Conservation (phyloP, 73 alveolate species). For the Symbiodinium natans region DNA sequence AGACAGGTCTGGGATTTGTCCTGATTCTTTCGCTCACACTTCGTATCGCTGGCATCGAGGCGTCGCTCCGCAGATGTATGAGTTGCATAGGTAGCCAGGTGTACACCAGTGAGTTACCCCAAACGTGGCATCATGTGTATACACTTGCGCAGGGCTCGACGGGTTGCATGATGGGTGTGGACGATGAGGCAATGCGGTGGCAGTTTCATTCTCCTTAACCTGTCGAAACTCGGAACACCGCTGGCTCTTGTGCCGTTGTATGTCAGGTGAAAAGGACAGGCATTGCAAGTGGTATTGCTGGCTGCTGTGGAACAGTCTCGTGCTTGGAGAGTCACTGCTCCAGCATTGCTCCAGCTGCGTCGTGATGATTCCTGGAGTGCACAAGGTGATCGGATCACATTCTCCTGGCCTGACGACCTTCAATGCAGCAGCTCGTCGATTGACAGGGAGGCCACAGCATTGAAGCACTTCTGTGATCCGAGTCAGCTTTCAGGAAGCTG, state of each 20-base stretch:
- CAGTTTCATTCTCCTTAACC: not conserved
- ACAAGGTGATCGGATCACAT: constrained; percentile 67
- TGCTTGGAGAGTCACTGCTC: not conserved
- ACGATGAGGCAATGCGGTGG: constrained; percentile 43
- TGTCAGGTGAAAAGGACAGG: constrained; percentile 85
- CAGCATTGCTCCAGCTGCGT: not conserved
- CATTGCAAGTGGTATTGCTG: constrained; percentile 44
- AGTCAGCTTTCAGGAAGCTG: not conserved
- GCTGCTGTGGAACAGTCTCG: constrained; percentile 41
- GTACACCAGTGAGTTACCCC: no score
- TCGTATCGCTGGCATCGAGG: constrained; percentile 92
- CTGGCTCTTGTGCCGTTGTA: no score
- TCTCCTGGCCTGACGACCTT: constrained; percentile 84
- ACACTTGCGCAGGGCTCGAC: constrained; percentile 56
- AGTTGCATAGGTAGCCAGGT: no score
- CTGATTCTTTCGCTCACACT: constrained; percentile 53
- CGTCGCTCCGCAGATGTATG: not conserved
- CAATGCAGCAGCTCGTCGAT: not conserved
- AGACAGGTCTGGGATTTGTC: constrained; percentile 63
- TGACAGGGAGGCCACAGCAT: not conserved
- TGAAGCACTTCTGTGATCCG: not conserved
- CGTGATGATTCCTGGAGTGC: not conserved
- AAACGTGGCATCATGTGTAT: not conserved
- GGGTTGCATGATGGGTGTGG: constrained; percentile 55
- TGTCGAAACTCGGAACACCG: no score